Base-by-base conservation (phyloP, 768 basidiomycete species). In the Suillus bovinus region DNA sequence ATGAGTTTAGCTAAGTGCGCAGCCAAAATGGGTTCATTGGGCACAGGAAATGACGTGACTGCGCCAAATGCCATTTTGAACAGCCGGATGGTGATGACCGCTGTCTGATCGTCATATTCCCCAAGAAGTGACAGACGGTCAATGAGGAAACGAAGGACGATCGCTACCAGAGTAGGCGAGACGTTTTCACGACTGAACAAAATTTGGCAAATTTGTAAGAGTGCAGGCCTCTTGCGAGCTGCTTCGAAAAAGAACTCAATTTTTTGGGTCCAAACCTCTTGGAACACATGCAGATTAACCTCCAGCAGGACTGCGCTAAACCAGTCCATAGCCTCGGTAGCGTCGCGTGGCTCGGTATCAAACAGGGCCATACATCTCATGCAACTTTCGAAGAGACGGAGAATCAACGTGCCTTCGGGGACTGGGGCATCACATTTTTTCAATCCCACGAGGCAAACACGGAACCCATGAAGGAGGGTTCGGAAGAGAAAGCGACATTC, bases 51-150 rank as follows among this genome's bases (percentile, higher is more conserved):
- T 56, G 84, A 69, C 14, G 88, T 86, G 58, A 98, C 93, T 5
- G 96, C 93, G 61, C 84, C 82, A 75, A 99, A 99, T 16, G 94
- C 89, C 85, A 97, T 90, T 79, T 97, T 99, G 85, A 94, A 98
- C 52, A 98, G 79, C 57, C 94, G 87, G 64, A 99, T 90, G 11
- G 91, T 90, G 14, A 94, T 86, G 0, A 89, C 88, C 1, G 94
- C 91, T 22, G 87, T 86, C 64, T 86, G 81, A 67, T 93, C 90
- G 65, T 94, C 90, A 69, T 89, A 85, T 65, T 94, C 90, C 38
- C 96, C 96, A 6, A 99, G 83, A 44, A 88, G 76, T 20, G 88
- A 90, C 17, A 99, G 84, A 39, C 89, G 84, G 27, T 88, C 86
- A 57, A 96, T 87, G 58, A 99, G 83, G 76, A 93, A 93, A 38